phyloP scores from a whole-genome alignment of 2,329 filamentous ascomycete genomes.

The Colletotrichum trifolii region DNA sequence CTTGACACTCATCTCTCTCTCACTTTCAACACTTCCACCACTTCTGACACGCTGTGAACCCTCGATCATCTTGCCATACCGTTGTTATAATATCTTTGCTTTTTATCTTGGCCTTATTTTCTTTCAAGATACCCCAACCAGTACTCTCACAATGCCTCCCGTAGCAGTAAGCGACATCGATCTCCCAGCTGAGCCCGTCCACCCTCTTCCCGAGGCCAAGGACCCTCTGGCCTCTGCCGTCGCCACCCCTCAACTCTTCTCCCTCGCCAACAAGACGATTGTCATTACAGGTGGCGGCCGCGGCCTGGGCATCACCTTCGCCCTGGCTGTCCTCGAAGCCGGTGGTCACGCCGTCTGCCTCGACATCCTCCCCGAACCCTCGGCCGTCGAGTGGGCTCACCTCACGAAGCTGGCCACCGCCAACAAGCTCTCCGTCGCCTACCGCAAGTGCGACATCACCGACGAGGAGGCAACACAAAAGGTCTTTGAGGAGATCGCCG shows the following conservation, averaged over 20 bases:
- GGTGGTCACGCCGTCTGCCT: slow-evolving; percentile 61
- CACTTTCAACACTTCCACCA: neutral
- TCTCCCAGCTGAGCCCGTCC: slow-evolving; percentile 41
- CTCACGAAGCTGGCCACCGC: slow-evolving; percentile 54
- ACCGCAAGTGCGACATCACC: slow-evolving; percentile 59
- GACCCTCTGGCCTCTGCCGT: slow-evolving; percentile 45
- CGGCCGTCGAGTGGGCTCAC: slow-evolving; percentile 52
- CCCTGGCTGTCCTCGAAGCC: slow-evolving; percentile 60
- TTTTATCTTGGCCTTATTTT: neutral
- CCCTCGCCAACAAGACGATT: slow-evolving; percentile 55
- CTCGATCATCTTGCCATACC: neutral
- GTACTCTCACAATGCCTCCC: slow-evolving; percentile 33
- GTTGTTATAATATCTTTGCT: neutral
- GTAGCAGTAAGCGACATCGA: slow-evolving; percentile 45
- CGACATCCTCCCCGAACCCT: slow-evolving; percentile 54
- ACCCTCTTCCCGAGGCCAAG: slow-evolving; percentile 43
- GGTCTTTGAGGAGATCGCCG: slow-evolving; percentile 50
- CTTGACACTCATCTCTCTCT: neutral
- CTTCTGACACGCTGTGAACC: neutral
- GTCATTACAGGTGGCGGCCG: slow-evolving; percentile 63
- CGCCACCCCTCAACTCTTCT: slow-evolving; percentile 52
- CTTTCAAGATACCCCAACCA: slow-evolving; percentile 6
- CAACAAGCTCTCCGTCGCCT: slow-evolving; percentile 49
- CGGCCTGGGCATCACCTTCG: slow-evolving; percentile 61
- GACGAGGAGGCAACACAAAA: slow-evolving; percentile 52